Evolutionary conservation across 2,329 filamentous ascomycete species (phyloP).

Genomic region (Xylaria digitata): DNA sequence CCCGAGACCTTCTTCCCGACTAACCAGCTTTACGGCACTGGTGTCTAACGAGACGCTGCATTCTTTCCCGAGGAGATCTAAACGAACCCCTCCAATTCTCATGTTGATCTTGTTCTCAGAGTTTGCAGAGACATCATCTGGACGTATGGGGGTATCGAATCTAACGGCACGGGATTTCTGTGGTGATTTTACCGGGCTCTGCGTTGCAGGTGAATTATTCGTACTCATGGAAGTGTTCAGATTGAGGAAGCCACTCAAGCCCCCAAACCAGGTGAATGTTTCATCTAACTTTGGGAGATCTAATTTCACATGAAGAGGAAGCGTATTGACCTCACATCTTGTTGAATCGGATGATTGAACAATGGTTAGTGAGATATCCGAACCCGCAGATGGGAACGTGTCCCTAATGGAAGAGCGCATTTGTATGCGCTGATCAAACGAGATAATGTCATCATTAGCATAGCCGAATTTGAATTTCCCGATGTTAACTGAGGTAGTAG

Average conservation of each 20-base stretch:
- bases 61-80: conserved; percentile 81
- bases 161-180: conserved; percentile 67
- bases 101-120: conserved; percentile 77
- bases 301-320: conserved; percentile 79
- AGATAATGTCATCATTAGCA: conserved; percentile 70
- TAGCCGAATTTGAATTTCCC: conserved; percentile 73
- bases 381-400: conserved; percentile 66
- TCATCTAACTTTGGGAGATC: conserved; percentile 87
- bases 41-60: conserved; percentile 80
- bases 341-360: conserved; percentile 57
- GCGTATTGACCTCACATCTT: conserved; percentile 75
- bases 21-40: conserved; percentile 83
- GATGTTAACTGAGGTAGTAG: conserved; percentile 58
- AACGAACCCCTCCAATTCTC: conserved; percentile 78
- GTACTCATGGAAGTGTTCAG: conserved; percentile 86
- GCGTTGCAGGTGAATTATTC: conserved; percentile 65
- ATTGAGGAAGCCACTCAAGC: conserved; percentile 89
- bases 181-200: conserved; percentile 50
- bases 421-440: conserved; percentile 68
- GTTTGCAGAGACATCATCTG: conserved; percentile 59
- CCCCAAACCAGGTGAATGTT: conserved; percentile 88
- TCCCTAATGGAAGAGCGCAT: conserved; percentile 70
- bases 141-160: conserved; percentile 65
- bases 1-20: conserved; percentile 77
- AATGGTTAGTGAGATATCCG: conserved; percentile 68